phyloP scores from a whole-genome alignment of 2,329 filamentous ascomycete genomes.

The Ophiostoma piceae region DNA sequence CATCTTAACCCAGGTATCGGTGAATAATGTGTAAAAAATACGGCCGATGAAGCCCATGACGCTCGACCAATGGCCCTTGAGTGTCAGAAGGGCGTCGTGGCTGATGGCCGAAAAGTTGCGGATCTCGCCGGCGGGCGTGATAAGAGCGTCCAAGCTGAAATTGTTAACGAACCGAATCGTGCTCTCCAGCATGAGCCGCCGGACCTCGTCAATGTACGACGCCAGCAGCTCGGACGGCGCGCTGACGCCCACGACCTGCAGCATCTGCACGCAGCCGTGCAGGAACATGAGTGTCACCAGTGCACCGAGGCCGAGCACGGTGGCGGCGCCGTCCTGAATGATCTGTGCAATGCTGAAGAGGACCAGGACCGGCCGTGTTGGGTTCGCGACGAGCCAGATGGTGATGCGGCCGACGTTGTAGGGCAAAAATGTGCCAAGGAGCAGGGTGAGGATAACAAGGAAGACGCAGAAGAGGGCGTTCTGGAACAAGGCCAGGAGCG shows the following conservation, averaged over 20 bases:
- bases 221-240: conserved; percentile 22
- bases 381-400: conserved; percentile 73
- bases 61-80: conserved; percentile 50
- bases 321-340: conserved; percentile 68
- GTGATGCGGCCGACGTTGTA: conserved; percentile 87
- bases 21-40: conserved; percentile 41
- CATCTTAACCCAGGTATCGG: conserved; percentile 34
- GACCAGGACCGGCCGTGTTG: conserved; percentile 68
- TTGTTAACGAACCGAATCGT: conserved; percentile 46
- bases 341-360: conserved; percentile 71
- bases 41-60: conserved; percentile 39
- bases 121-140: conserved; percentile 55
- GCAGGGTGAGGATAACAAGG: conserved; percentile 79
- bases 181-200: conserved; percentile 41
- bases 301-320: conserved; percentile 53
- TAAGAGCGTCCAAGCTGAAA: conserved; percentile 47
- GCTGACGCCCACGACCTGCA: conserved; percentile 33
- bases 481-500: conserved; percentile 81
- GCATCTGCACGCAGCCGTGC: conserved; percentile 28
- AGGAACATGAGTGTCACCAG: conserved; percentile 34
- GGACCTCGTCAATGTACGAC: conserved; percentile 33
- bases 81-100: conserved; percentile 59
- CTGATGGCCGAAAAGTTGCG: conserved; percentile 72
- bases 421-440: conserved; percentile 79
- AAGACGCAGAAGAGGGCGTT: conserved; percentile 93